Evolutionary conservation across 352 stramenopile genomes (phyloP), one percentile per base, ranked within the genome.

Genomic region (Globisporangium carolinianum): DNA sequence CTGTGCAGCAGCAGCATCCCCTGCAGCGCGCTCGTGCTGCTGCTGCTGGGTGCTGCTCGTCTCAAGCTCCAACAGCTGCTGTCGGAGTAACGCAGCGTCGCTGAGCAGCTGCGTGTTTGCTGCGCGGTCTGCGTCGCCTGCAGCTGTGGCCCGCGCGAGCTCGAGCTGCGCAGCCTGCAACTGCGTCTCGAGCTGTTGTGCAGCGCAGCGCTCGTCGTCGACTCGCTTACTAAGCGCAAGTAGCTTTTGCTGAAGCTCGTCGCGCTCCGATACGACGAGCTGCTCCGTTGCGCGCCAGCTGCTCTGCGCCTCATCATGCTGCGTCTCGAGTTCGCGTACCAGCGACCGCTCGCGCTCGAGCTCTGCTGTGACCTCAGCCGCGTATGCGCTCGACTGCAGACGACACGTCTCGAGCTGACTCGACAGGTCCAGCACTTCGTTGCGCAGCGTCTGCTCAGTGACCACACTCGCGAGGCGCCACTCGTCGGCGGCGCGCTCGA

Each of bases 391-490:
- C 1, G 63, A 65, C 39, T 68, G 43, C 1, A 83, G 42, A 35
- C 75, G 83, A 45, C 67, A 85, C 41, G 69, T 83, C 24, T 83
- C 73, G 11, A 77, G 43, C 47, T 86, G 69, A 24, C 66, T 79
- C n/a, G 69, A 76, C 8, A 87, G 62, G n/a, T 87, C 69, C 54
- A 83, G 46, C 47, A 81, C 76, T 60, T 89, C 79, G 35, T 87
- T 86, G 4, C 77, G 73, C 43, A 87, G 57, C 50, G 84, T 86
- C 43, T 87, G 75, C 37, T 89, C 79, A 1, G 72, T 75, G n/a
- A 87, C 51, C 18, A 65, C 59, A 14, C 65, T 72, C 5, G 63
- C 41, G 24, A 72, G 41, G 18, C 61, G 66, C 50, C 68, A 68
- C 38, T 86, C 67, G 17, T 83, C 73, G 36, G 87, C 72, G 0